These are phyloP conservation scores for Lentinula guzmanii DNA, from an alignment of 768 basidiomycete species.

Conservation along the genomic window DNA sequence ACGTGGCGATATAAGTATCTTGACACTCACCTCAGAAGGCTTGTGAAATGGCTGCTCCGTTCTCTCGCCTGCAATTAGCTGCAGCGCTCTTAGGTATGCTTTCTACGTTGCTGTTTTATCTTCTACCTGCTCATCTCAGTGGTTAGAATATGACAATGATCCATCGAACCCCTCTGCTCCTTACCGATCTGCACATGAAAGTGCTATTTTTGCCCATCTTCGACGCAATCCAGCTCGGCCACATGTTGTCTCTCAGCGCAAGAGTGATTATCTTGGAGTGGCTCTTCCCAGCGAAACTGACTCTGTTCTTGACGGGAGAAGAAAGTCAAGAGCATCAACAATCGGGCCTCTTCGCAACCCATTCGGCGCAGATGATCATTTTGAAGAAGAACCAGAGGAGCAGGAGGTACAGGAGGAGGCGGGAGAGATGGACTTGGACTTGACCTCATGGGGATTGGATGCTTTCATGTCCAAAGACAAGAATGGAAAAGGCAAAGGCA, in stretches of 20 bases:
- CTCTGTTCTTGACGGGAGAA: constrained; percentile 36
- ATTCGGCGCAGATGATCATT: constrained; percentile 58
- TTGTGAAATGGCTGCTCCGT: constrained; percentile 33
- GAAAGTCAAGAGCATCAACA: constrained; percentile 51
- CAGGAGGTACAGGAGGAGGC: constrained; percentile 44
- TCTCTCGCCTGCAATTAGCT: constrained; percentile 83
- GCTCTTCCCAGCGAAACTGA: constrained; percentile 60
- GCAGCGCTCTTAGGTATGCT: constrained; percentile 73
- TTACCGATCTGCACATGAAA: constrained; percentile 67
- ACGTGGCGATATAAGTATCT: background rate
- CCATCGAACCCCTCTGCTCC: constrained; percentile 57
- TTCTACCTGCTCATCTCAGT: background rate
- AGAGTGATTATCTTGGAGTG: constrained; percentile 65
- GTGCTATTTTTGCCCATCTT: constrained; percentile 80
- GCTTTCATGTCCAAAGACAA: constrained; percentile 71
- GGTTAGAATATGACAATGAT: constrained; percentile 87
- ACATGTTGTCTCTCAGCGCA: constrained; percentile 30
- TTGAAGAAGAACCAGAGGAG: constrained; percentile 39
- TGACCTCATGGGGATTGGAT: constrained; percentile 81
- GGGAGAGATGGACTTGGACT: constrained; percentile 61
- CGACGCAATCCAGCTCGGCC: constrained; percentile 44
- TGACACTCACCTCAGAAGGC: background rate
- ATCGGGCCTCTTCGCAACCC: constrained; percentile 57
- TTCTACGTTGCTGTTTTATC: background rate
- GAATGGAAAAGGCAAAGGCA: constrained; percentile 36